Base-by-base conservation (phyloP, 116 monocot species). In the Papilionanthe hybrid region DNA sequence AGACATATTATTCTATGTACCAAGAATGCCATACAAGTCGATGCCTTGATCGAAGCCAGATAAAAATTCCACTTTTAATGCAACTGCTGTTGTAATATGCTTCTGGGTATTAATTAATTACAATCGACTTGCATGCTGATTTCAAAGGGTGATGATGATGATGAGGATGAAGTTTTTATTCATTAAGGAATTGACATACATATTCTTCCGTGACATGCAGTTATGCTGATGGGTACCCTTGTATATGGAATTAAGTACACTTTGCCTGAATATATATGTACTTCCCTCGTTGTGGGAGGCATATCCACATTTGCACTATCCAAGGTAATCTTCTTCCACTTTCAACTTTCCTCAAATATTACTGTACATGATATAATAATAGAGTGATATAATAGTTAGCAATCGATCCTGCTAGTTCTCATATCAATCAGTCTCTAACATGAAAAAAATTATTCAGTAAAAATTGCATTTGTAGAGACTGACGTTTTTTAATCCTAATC, bases 221-320 rank as follows among this genome's bases (percentile, higher is more conserved):
- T 97, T 58, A 97, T 97, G 97, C 81, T 94, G 74, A 90, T 98
- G 98, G 98, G 98, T 2, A 78, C 98, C 56, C 75, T 99, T 65
- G 81, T 93, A 17, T 99, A 94, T 89, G 98, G 95, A 25, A 89
- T 94, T 19, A 93, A 90, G 78, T 99, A 99, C 80, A 90, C 90
- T n/a, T 29, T 99, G 18, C 90, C 88, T 7, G 94, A 98, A 78
- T 98, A 94, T 73, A 72, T 93, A 65, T 93, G 98, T 85, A 91
- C 93, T 53, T 88, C 94, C 78, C 94, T 98, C 80, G 89, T 98
- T 88, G 98, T 93, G 81, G 93, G 94, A 74, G 98, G 98, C 5
- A 94, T 94, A 72, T 98, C 98, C 50, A 79, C 91, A 32, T 98
- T 93, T 91, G 98, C 98, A 42, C 89, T 98, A 55, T 45, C 84